Base-by-base conservation (phyloP, 306 rosid species). In the Begonia fuchsioides region DNA sequence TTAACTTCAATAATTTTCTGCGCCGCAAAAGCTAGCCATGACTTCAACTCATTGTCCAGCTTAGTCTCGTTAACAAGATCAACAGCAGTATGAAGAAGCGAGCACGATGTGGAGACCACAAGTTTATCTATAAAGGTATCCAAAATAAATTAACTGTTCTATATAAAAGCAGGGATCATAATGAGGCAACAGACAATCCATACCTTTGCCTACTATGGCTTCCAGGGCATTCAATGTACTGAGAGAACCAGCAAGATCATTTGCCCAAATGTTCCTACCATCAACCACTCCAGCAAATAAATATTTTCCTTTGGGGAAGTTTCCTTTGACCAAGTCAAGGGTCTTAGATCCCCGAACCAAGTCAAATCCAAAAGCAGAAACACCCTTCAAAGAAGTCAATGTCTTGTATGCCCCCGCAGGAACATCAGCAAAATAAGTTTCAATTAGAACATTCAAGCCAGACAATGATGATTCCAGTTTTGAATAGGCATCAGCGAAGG, bases 71-170 rank as follows among this genome's bases (percentile, higher is more conserved):
- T 80, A 66, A 72, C 83, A 58, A 84, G 65, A 70, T 84, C 95
- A 64, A 80, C 93, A 13, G 95, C 93, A 52, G 95, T 84, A 76
- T 84, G 95, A 47, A 84, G 95, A 61, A 84, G 95, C 47, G 95
- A 84, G 70, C 84, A 77, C 54, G 95, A 84, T 8, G 93, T 80
- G 55, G 95, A 84, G 53, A 84, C 93, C 55, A 84, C 84, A 59
- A 84, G n/a, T n/a, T n/a, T n/a, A n/a, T n/a, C n/a, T n/a, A n/a
- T n/a, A n/a, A n/a, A n/a, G n/a, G n/a, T n/a, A n/a, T n/a, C n/a
- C n/a, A n/a, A n/a, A n/a, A n/a, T n/a, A n/a, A n/a, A n/a, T n/a
- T n/a, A n/a, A n/a, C n/a, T n/a, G n/a, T n/a, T n/a, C n/a, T n/a
- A n/a, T n/a, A n/a, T n/a, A n/a, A n/a, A n/a, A n/a, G n/a, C n/a